Conservation (phyloP, 1,284 basidiomycete species). For the Leccinum subrobustum region DNA sequence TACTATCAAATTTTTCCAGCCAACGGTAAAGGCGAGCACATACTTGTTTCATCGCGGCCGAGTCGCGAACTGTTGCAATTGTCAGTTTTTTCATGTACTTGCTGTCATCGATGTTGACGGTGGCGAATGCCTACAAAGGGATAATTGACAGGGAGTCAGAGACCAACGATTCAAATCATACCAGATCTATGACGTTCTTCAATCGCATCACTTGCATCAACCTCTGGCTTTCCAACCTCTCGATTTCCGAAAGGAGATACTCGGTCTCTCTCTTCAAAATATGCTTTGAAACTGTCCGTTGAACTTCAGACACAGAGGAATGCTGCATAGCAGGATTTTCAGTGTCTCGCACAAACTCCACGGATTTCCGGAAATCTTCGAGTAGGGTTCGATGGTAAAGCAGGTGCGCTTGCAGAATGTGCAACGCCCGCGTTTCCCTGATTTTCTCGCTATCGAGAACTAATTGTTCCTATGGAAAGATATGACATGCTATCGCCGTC, state of each 20-base stretch:
- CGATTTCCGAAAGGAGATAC: too few species aligned
- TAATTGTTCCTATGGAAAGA: conserved; percentile 39
- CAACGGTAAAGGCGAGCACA: conserved; percentile 12
- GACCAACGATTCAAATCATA: conserved; percentile 25
- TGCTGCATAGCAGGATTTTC: conserved; percentile 42
- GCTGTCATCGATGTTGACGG: conserved; percentile 51
- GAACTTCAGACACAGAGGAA: conserved; percentile 14
- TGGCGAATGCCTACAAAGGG: conserved; percentile 44
- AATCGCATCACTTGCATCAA: conserved; percentile 46
- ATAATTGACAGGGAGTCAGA: neutral
- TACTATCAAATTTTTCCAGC: neutral
- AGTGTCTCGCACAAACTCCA: conserved; percentile 45
- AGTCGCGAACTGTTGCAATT: conserved; percentile 46
- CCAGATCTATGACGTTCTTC: conserved; percentile 55
- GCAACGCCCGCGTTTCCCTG: conserved; percentile 46
- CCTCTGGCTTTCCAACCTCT: conserved; percentile 42
- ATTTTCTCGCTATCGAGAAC: conserved; percentile 41
- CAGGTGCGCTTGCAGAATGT: conserved; percentile 52
- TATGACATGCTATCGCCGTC: neutral
- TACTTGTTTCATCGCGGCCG: conserved; percentile 53
- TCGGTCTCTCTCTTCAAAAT: too few species aligned
- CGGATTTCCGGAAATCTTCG: conserved; percentile 48
- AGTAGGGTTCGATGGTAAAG: conserved; percentile 52
- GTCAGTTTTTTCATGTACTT: conserved; percentile 46
- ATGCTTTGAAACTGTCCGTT: conserved; percentile 18